These are phyloP conservation scores for Asterionellopsis glacialis DNA, from an alignment of 108 stramenopile genomes.

Conservation along the genomic window DNA sequence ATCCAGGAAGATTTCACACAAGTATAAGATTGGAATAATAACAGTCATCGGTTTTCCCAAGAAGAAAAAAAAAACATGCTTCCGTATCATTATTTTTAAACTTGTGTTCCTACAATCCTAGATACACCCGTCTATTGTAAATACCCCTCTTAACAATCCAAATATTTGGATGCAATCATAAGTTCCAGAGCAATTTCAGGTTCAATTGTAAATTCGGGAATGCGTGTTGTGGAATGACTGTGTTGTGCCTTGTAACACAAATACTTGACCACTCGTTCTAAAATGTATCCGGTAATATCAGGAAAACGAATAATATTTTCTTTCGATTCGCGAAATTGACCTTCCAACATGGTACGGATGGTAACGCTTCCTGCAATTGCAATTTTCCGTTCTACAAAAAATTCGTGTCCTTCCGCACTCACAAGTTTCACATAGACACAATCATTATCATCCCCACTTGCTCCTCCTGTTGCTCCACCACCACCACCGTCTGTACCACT, in stretches of 20 bases:
- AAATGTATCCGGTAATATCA: conserved; percentile 56
- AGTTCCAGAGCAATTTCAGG: conserved; percentile 84
- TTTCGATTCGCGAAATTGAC: conserved; percentile 72
- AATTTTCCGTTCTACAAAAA: conserved; percentile 38
- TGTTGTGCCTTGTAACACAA: conserved; percentile 75
- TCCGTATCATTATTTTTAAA: too few species aligned
- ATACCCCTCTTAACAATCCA: conserved; percentile 65
- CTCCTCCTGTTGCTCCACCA: too few species aligned
- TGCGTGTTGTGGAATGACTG: conserved; percentile 45
- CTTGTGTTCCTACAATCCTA: too few species aligned
- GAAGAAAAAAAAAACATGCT: too few species aligned
- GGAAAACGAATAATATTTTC: conserved; percentile 81
- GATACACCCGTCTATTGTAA: too few species aligned
- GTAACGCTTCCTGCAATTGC: conserved; percentile 46
- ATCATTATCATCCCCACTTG: conserved; percentile 25
- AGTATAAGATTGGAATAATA: too few species aligned
- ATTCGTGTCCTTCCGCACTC: conserved; percentile 73
- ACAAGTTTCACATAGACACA: conserved; percentile 72
- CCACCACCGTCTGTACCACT: too few species aligned
- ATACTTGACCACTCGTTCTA: conserved; percentile 80
- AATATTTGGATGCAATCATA: conserved; percentile 78
- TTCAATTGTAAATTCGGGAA: conserved; percentile 83
- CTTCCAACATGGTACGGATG: conserved; percentile 76
- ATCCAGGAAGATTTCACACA: too few species aligned
- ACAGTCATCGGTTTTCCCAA: too few species aligned